A percentile compares a stretch with the other conserved stretches of the same genome.
Conservation (phyloP, 768 basidiomycete genomes). For the Dacryopinax spathularia region DNA sequence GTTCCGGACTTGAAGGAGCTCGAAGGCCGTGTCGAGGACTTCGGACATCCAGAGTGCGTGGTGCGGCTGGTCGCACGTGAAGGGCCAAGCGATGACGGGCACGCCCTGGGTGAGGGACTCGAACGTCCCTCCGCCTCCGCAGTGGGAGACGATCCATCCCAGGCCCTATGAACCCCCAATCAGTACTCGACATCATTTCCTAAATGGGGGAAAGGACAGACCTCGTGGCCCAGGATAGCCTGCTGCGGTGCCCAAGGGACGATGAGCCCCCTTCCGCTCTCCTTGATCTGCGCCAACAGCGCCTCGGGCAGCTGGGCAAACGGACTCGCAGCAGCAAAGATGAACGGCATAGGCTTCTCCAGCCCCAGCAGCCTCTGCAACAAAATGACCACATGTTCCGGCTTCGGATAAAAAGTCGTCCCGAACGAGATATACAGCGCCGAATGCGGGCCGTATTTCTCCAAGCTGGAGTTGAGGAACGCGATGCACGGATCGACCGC, state of each 20-base stretch:
- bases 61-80: conserved; percentile 16
- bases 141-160: conserved; percentile 13
- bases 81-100: conserved; percentile 18
- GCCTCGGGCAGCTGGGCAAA: conserved; percentile 13
- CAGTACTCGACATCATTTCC: conserved; percentile 16
- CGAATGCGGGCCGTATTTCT: neutral
- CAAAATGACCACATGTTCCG: neutral
- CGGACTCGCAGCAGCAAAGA: conserved; percentile 7
- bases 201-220: conserved; percentile 11
- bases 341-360: neutral
- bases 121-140: conserved; percentile 13
- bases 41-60: conserved; percentile 15
- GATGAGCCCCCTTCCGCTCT: conserved; percentile 15
- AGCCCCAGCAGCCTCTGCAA: neutral
- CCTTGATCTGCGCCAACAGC: conserved; percentile 11
- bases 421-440: neutral
- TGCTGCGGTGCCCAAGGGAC: conserved; percentile 20
- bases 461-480: neutral
- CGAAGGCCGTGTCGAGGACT: conserved; percentile 13
- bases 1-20: conserved; percentile 15
- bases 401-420: neutral
- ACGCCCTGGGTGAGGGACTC: neutral
- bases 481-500: neutral
- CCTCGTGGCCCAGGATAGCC: conserved; percentile 16
- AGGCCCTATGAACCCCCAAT: conserved; percentile 19